Percentiles rank a stretch among this genome's conserved stretches.
These are phyloP conservation scores for Psophocarpus tetragonolobus DNA, from an alignment of 306 rosid species.

Conservation along the genomic window DNA sequence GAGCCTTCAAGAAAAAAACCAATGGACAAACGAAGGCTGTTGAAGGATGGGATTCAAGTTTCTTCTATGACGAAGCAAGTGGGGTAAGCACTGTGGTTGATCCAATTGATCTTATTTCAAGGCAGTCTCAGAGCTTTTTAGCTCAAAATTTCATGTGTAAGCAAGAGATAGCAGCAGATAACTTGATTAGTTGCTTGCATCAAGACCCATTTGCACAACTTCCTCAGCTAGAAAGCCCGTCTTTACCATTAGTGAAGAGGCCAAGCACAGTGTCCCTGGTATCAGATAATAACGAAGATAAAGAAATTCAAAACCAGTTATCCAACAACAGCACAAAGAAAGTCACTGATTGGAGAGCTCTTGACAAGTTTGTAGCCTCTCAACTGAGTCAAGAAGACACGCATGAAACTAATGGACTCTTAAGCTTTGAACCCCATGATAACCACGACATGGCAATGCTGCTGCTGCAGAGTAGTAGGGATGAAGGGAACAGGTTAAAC, in stretches of 20 bases:
- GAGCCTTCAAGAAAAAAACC: slow-evolving; percentile 90
- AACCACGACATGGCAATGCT: slow-evolving; percentile 53
- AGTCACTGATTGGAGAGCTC: slow-evolving; percentile 90
- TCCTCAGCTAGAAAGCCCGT: slow-evolving; percentile 80
- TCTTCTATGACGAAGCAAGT: slow-evolving; percentile 67
- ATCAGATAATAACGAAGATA: slow-evolving; percentile 57
- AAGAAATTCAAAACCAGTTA: slow-evolving; percentile 34
- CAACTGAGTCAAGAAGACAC: slow-evolving; percentile 76
- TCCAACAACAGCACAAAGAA: slow-evolving; percentile 38
- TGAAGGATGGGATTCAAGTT: slow-evolving; percentile 78
- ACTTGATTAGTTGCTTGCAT: slow-evolving; percentile 46
- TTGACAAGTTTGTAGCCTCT: slow-evolving; percentile 97
- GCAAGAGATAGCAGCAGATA: slow-evolving; percentile 75
- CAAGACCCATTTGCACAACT: slow-evolving; percentile 67
- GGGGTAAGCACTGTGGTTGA: slow-evolving; percentile 49
- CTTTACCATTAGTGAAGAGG: slow-evolving; percentile 67
- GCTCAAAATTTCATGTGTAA: slow-evolving; percentile 65
- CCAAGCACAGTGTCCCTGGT: slow-evolving; percentile 51
- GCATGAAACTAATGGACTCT: slow-evolving; percentile 46
- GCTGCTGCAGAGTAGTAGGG: slow-evolving; percentile 55
- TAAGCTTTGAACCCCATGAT: slow-evolving; percentile 48
- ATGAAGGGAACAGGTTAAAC: slow-evolving; percentile 57
- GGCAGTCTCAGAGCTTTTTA: slow-evolving; percentile 55
- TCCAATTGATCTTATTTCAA: slow-evolving; percentile 61
- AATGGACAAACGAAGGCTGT: slow-evolving; percentile 54